Conservation (phyloP, 176 grass and related monocot species). For the Juncus inflexus region DNA sequence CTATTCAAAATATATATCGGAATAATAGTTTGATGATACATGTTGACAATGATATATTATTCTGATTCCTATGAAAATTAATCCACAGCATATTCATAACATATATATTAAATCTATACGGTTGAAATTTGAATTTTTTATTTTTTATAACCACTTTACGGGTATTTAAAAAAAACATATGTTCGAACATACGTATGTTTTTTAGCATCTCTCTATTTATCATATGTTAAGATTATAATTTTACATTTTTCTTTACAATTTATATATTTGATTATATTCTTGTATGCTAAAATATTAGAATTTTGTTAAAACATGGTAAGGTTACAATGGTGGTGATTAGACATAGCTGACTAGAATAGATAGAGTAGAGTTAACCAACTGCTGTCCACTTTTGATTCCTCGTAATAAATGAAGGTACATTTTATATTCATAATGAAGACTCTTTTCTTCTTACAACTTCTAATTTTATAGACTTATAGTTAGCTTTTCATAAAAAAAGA, state of each 20-base stretch:
- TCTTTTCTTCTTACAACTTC: not conserved
- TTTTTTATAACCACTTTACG: too few species aligned
- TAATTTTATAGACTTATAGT: not conserved
- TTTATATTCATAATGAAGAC: not conserved
- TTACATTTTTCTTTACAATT: not conserved
- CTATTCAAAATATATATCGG: too few species aligned
- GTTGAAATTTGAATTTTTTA: too few species aligned
- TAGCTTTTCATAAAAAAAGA: not conserved
- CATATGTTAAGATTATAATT: not conserved
- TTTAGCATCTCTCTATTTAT: too few species aligned
- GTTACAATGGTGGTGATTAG: not conserved
- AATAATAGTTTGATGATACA: too few species aligned
- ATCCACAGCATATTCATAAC: too few species aligned
- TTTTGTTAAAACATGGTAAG: not conserved
- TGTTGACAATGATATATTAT: too few species aligned
- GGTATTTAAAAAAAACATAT: too few species aligned
- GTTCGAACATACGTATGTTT: too few species aligned
- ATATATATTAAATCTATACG: too few species aligned
- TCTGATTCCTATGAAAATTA: too few species aligned
- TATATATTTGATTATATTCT: too few species aligned
- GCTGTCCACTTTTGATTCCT: slow-evolving; percentile 15
- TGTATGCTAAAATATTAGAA: not conserved
- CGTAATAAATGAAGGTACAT: slow-evolving; percentile 11
- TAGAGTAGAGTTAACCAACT: not conserved
- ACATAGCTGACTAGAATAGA: not conserved